Conservation (phyloP, 1,139 yeast genomes). For the Kodamaea anthophila region DNA sequence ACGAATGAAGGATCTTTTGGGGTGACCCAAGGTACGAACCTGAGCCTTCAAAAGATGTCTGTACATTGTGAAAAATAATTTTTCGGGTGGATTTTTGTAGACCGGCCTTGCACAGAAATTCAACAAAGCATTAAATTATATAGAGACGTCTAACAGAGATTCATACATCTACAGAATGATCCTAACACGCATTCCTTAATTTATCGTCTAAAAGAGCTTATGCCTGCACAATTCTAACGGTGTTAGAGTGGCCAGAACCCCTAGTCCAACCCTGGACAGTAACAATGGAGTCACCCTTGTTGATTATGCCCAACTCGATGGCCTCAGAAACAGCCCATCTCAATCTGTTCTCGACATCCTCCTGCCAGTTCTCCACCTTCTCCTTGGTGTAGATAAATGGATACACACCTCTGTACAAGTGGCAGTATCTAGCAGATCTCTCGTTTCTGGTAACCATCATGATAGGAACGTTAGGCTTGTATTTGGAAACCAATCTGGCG, state of each 20-base stretch:
- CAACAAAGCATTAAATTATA: too few species aligned
- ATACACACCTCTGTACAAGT: constrained; percentile 96
- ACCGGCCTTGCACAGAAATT: too few species aligned
- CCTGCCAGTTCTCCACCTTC: constrained; percentile 82
- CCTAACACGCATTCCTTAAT: background rate
- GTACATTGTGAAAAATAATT: too few species aligned
- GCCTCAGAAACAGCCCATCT: constrained; percentile 93
- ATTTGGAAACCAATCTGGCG: constrained; percentile 93
- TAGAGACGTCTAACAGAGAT: too few species aligned
- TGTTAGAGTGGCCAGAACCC: constrained; percentile 98
- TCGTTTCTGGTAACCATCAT: constrained; percentile 97
- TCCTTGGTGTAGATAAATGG: constrained; percentile 80
- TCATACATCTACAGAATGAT: background rate
- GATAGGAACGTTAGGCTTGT: constrained; percentile 96
- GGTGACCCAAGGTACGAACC: too few species aligned
- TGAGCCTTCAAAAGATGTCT: constrained; percentile 3
- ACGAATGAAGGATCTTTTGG: too few species aligned
- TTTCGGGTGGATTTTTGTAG: too few species aligned
- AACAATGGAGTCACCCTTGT: constrained; percentile 84
- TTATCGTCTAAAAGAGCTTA: too few species aligned
- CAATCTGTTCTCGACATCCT: constrained; percentile 92
- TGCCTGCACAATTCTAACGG: constrained; percentile 70
- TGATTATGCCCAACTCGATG: constrained; percentile 75
- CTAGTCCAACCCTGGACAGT: constrained; percentile 99
- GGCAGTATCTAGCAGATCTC: constrained; percentile 89